Base-by-base conservation (phyloP, 1,284 basidiomycete genomes). In the Ustilago bromivora region DNA sequence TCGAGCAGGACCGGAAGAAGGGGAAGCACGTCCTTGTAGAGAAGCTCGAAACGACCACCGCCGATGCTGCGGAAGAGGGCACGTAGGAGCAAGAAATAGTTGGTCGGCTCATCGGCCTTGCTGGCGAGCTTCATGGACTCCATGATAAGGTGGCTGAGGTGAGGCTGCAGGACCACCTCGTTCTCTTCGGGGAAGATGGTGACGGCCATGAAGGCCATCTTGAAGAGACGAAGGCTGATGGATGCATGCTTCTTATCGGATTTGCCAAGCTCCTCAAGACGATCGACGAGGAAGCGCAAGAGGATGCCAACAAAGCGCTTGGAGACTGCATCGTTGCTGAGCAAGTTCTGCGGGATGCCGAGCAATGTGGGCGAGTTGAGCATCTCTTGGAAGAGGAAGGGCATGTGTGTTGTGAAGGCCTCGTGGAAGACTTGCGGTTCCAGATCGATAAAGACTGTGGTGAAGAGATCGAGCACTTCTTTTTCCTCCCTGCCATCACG, bases 1-100 rank as follows among this genome's bases (percentile, higher is more conserved):
- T 99, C 97, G 64, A 99, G 90, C 92, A 99, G 95, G 84, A 98
- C 96, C 23, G 96, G 96, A 1, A 99, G 89, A 38, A 99, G 91
- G 2, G 98, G 96, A 13, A 98, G 89, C 6, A 99, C 96, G 84
- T 98, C 96, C 85, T 96, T 96, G 89, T 99, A 99, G 52, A 99
- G 88, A 46, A 94, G 89, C 86, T 99, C 97, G 86, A 98, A 98
- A 32, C 94, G 90, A 10, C 96, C 97, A 0, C 95, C 96, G n/a
- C 98, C 97, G 70, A 99, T 99, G 12, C 95, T 94, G 62, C 96
- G 91, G 89, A 99, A 99, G 52, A 99, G 90, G 0, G 93, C 94
- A 60, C 95, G 91, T 13, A 99, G 90, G n/a, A 99, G 90, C 84
- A 95, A 91, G 87, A 95, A 97, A 87, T 98, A 99, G 85, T 97